Evolutionary conservation across 441 rosid species (phyloP).

Genomic region (Kokia cookei): DNA sequence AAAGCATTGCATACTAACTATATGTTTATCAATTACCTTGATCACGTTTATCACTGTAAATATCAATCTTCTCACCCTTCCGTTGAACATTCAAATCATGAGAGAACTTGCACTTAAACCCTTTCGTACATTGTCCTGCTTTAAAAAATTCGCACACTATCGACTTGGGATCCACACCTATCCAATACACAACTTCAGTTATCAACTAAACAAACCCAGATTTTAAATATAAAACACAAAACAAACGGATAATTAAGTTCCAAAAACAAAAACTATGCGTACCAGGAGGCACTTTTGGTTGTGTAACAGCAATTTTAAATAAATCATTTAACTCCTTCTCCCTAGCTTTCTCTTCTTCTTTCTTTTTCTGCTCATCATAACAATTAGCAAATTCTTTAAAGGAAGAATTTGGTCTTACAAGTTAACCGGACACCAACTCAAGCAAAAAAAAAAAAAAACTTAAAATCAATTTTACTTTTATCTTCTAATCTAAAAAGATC

Average conservation of each 20-base stretch:
- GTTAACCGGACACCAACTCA: too few relatives aligned
- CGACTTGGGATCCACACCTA: conserved; percentile 94
- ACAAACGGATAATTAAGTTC: not conserved
- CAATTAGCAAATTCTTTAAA: not conserved
- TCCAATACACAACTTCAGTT: conserved; percentile 9
- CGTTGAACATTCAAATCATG: conserved; percentile 90
- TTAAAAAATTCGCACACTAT: conserved; percentile 83
- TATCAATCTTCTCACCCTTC: conserved; percentile 86
- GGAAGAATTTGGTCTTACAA: too few relatives aligned
- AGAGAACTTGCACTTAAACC: conserved; percentile 92
- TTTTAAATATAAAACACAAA: not conserved
- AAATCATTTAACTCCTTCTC: conserved; percentile 87
- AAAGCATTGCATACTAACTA: not conserved
- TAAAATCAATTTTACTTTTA: too few relatives aligned
- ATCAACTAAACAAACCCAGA: not conserved
- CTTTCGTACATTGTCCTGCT: conserved; percentile 84
- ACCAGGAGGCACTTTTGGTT: conserved; percentile 94
- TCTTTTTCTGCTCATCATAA: conserved; percentile 69
- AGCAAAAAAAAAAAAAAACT: too few relatives aligned
- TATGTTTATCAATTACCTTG: conserved; percentile 30
- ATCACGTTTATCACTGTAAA: conserved; percentile 83
- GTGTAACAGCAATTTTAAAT: conserved; percentile 89
- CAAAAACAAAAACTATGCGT: conserved; percentile 10
- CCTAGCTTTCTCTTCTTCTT: conserved; percentile 88
- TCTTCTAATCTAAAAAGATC: too few relatives aligned